Percentiles rank a stretch among this genome's conserved stretches.
Conservation (phyloP, 345 rosid species). For the Noccaea caerulescens region DNA sequence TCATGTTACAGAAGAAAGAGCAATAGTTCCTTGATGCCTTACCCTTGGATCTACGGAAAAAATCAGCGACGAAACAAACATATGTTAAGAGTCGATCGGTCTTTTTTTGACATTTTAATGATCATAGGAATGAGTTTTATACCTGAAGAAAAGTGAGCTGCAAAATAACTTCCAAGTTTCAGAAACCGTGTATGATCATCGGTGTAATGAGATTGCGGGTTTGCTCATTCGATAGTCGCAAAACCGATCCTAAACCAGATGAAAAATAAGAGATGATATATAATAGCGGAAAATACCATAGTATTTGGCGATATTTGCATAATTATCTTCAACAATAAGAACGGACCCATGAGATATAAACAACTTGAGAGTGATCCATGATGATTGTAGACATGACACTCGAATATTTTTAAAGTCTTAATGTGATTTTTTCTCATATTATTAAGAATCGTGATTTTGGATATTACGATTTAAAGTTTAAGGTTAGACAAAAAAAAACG, state of each 20-base stretch:
- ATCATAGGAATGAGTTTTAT: slow-evolving; percentile 15
- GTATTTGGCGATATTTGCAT: no score
- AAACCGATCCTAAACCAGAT: slow-evolving; percentile 54
- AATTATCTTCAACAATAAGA: no score
- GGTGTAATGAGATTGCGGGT: slow-evolving; percentile 87
- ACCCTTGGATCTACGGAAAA: slow-evolving; percentile 68
- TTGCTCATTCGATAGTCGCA: slow-evolving; percentile 87
- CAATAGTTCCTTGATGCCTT: slow-evolving; percentile 77
- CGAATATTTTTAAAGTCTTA: no score
- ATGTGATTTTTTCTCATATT: no score
- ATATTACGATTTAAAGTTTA: no score
- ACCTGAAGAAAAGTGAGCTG: slow-evolving; percentile 92
- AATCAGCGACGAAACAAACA: slow-evolving; percentile 4
- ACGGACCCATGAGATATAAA: no score
- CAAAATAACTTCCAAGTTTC: slow-evolving; percentile 88
- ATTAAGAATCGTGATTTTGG: no score
- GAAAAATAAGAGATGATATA: not conserved
- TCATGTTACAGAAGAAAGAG: slow-evolving; percentile 37
- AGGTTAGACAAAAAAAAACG: no score
- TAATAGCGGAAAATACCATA: no score
- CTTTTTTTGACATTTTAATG: not conserved
- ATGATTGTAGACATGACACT: no score
- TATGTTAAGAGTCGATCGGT: not conserved
- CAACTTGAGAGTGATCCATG: no score
- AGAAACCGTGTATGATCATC: slow-evolving; percentile 77